Evolutionary conservation across 2,329 filamentous ascomycete species (phyloP), one percentile per base, ranked within the genome.

Genomic region (Metarhizium sp.): DNA sequence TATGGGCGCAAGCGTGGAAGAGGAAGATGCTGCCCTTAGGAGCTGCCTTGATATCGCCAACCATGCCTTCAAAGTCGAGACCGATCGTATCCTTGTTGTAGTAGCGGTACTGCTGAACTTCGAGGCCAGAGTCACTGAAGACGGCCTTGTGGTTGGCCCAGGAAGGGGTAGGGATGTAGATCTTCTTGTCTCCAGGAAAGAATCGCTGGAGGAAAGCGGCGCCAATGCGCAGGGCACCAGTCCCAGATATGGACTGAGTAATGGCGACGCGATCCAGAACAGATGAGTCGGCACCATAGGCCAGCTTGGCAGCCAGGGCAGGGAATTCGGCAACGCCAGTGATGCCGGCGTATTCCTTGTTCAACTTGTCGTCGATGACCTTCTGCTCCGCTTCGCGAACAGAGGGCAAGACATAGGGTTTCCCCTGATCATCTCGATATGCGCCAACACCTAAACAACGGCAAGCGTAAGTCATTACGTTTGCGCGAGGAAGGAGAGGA

Each of bases 61-160:
- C 69, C 80, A 99, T 83, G 67, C 94, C 94, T 63, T 95, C 90
- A 68, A 96, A 97, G 81, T 99, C 94, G 61, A 99, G 87, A 55
- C 92, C 92, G 70, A 96, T 97, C 69, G 92, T 97, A 71, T 96
- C 86, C 81, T 95, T 95, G 85, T 97, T 90, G 81, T 97, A 99
- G 85, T 99, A 99, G 67, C 90, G 83, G 82, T 99, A 99, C 78
- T 92, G 90, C 77, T 92, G 85, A 59, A 97, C 91, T 75, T 89
- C 82, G 62, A 99, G 82, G 56, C 92, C 90, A 36, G 90, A 88
- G 75, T 97, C 92, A 75, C 82, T 86, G 85, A 99, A 97, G 73
- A 99, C 89, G 61, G 92, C 92, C 71, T 84, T 89, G 81, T 99
- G 94, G 83, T 99, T 97, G 66, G 92, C 94, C 94, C 94, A 99